Evolutionary conservation across 2,329 filamentous ascomycete species (phyloP), one percentile per base, ranked within the genome.

Genomic region (Colletotrichum cuscutae): DNA sequence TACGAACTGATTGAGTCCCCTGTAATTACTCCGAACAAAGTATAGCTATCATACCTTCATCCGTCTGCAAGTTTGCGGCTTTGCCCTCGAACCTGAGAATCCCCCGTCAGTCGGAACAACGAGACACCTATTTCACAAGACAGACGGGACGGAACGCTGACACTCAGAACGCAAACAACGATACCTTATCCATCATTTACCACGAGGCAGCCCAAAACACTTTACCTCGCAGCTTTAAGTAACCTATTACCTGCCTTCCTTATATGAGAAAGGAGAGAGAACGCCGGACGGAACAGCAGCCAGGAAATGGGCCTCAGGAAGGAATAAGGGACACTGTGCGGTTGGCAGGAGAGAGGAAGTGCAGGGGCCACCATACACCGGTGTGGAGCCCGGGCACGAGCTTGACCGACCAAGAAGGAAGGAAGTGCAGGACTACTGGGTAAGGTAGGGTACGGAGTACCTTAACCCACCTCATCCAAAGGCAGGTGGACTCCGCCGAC

Each of bases 301-400:
- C 37, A 26, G 53, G 42, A 37, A 19, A 4, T 61, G 6, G 42
- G 42, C 37, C 13, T 42, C 37, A 7, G 37, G 15, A 42, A 42
- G 32, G 37, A 19, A 42, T 13, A 15, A 15, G 7, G 42, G 42
- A 49, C 42, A n/a, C 7, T 49, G 42, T 49, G 42, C 42, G 42
- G 42, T 49, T 7, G 30, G 52, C n/a, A 57, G 52, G 26, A 35
- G 35, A 28, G 8, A 22, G 15, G 12, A 24, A 30, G 66, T 12
- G 59, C 68, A 61, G 13, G 56, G 56, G 68, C 56, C 26, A 26
- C 35, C 63, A 49, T 57, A 67, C 68, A 71, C 63, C 63, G 63
- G 58, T 67, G 68, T 67, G 68, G 68, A 53, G 35, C 63, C 54
- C n/a, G 63, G 46, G 28, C 54, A 59, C 52, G 28, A 30, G 32